Evolutionary conservation across 83 land plant genomes (phyloP), one percentile per base, ranked within the genome.

Genomic region (Picea mariana): DNA sequence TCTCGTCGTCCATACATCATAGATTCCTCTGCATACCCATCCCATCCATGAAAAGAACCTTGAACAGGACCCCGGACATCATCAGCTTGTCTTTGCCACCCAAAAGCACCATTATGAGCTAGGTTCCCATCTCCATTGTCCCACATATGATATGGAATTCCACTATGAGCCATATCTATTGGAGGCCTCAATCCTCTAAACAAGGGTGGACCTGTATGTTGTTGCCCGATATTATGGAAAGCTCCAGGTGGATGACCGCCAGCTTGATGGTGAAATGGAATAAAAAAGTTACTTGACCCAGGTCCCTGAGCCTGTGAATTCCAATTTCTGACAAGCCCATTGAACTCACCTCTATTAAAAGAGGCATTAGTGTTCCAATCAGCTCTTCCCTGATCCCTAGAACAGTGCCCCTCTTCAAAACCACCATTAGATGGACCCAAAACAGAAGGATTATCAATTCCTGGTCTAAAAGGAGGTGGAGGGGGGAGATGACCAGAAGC

Each of bases 341-440:
- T 34, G 6, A 69, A 6, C 34, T 69, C 75, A 17, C n/a, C 47
- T 69, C 75, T 69, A 69, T 69, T 69, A 38, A 69, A 34, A 8
- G 44, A 17, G 47, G 75, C 75, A 69, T 20, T 69, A 55, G 6
- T 49, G 47, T 76, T 76, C 78, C 78, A 76, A 21, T 76, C 78
- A 76, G 78, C 26, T 55, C 78, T 76, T 55, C 78, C 78, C 47
- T 76, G 78, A 76, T 76, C 78, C 59, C 78, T 76, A 76, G 78
- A 55, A 34, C 75, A 69, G 0, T 38, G 75, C 3, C 75, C 47
- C 16, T 47, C 78, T 76, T 76, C 60, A 76, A 21, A 47, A 76
- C 6, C 13, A 55, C 31, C 49, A 49, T 52, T 76, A 0, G 5
- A 21, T 76, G 55, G 31, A 76, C 78, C 61, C 60, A 76, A 49